phyloP scores from a whole-genome alignment of 2,329 filamentous ascomycete genomes.

The Talaromyces amestolkiae region DNA sequence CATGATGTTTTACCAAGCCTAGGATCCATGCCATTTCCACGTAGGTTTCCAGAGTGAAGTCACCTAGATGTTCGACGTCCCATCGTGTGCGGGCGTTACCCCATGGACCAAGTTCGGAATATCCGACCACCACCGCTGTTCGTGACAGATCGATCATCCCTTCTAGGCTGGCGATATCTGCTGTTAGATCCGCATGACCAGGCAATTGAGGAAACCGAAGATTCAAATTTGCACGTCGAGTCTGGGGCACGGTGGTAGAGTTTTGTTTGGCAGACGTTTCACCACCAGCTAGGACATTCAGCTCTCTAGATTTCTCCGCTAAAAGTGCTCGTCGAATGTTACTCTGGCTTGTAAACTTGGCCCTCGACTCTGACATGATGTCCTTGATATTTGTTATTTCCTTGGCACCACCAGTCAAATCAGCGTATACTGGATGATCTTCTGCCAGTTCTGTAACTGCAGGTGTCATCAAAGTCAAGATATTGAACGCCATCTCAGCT shows the following conservation, averaged over 20 bases:
- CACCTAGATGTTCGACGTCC: conserved; percentile 97
- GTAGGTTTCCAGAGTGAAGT: conserved; percentile 96
- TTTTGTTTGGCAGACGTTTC: conserved; percentile 52
- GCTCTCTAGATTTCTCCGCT: conserved; percentile 92
- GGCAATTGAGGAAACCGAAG: conserved; percentile 89
- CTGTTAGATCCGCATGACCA: conserved; percentile 82
- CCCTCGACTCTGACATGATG: conserved; percentile 87
- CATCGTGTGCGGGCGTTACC: conserved; percentile 96
- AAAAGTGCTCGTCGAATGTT: conserved; percentile 90
- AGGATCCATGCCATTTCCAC: conserved; percentile 99
- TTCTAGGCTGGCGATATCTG: conserved; percentile 84
- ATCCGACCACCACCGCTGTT: conserved; percentile 95
- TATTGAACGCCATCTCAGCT: conserved; percentile 99
- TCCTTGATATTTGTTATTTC: conserved; percentile 95
- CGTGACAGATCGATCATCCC: conserved; percentile 99
- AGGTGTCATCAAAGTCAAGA: conserved; percentile 92
- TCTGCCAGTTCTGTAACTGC: conserved; percentile 93
- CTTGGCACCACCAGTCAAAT: conserved; percentile 94
- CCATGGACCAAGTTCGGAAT: conserved; percentile 88
- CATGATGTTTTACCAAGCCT: conserved; percentile 98
- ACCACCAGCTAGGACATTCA: conserved; percentile 93
- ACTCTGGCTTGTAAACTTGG: conserved; percentile 90
- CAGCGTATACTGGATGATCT: conserved; percentile 89
- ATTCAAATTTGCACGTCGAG: conserved; percentile 95
- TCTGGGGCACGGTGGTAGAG: conserved; percentile 84